Evolutionary conservation across 2,329 filamentous ascomycete species (phyloP).

Genomic region (Epicoccum sorghinum): DNA sequence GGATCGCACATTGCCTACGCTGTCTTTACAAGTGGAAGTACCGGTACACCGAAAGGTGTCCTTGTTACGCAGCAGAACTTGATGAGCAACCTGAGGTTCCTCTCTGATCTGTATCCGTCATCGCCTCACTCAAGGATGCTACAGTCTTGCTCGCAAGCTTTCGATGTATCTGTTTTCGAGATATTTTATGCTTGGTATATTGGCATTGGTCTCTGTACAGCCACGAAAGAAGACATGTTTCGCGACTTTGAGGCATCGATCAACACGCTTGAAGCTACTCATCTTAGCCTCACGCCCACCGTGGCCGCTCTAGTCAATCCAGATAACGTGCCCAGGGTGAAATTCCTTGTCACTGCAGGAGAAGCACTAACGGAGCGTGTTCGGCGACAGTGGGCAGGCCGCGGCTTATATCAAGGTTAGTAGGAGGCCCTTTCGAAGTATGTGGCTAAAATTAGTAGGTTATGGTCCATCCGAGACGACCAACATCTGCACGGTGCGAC

Average conservation of each 20-base stretch:
- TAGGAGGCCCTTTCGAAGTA: background rate
- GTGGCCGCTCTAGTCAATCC: slow-evolving; percentile 78
- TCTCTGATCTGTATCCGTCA: slow-evolving; percentile 70
- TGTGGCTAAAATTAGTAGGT: slow-evolving; percentile 39
- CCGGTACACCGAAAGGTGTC: slow-evolving; percentile 80
- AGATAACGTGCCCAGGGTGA: slow-evolving; percentile 69
- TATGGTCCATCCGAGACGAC: slow-evolving; percentile 88
- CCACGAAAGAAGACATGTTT: slow-evolving; percentile 75
- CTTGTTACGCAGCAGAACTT: slow-evolving; percentile 77
- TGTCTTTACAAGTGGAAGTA: slow-evolving; percentile 84
- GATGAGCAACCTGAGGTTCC: slow-evolving; percentile 72
- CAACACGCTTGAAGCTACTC: slow-evolving; percentile 68
- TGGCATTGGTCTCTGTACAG: slow-evolving; percentile 79
- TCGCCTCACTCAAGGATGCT: slow-evolving; percentile 65
- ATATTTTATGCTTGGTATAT: slow-evolving; percentile 84
- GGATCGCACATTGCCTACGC: slow-evolving; percentile 70
- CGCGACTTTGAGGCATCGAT: slow-evolving; percentile 73
- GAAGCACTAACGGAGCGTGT: slow-evolving; percentile 79
- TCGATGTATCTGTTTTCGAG: slow-evolving; percentile 88
- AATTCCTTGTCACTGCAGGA: slow-evolving; percentile 80
- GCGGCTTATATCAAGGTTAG: slow-evolving; percentile 71
- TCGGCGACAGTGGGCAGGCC: slow-evolving; percentile 69
- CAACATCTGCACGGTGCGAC: slow-evolving; percentile 81
- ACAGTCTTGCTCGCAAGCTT: slow-evolving; percentile 83
- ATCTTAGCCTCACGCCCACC: slow-evolving; percentile 84